Evolutionary conservation across 306 rosid genomes (phyloP).

Genomic region (Trifolium fragiferum): DNA sequence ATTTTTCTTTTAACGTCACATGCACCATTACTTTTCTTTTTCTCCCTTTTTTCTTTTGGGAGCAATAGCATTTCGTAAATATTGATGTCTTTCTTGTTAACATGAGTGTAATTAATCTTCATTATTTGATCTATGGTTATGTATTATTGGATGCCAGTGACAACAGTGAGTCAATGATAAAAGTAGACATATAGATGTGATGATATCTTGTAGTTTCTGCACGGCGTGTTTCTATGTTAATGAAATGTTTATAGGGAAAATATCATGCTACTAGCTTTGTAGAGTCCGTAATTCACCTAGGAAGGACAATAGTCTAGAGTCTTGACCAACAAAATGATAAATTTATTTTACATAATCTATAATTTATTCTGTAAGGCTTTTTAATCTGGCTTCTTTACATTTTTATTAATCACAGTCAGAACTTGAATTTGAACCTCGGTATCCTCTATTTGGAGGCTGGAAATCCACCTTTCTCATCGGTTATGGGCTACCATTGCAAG

Average conservation of each 20-base stretch:
- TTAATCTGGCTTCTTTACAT: slow-evolving; percentile 29
- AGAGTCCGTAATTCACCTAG: slow-evolving; percentile 16
- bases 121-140: slow-evolving; percentile 25
- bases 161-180: slow-evolving; percentile 16
- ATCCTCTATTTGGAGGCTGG: slow-evolving; percentile 99
- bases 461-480: slow-evolving; percentile 89
- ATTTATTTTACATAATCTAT: slow-evolving; percentile 19
- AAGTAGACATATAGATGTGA: slow-evolving; percentile 15
- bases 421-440: slow-evolving; percentile 94
- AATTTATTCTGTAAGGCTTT: slow-evolving; percentile 3
- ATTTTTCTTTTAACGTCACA: slow-evolving; percentile 19
- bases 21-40: slow-evolving; percentile 31
- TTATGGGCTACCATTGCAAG: slow-evolving; percentile 90
- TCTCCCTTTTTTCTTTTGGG: slow-evolving; percentile 33
- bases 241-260: slow-evolving; percentile 29
- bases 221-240: slow-evolving; percentile 16
- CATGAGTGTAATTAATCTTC: neutral
- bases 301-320: neutral
- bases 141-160: slow-evolving; percentile 19
- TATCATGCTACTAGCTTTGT: slow-evolving; percentile 10
- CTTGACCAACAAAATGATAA: slow-evolving; percentile 15
- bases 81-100: slow-evolving; percentile 22
- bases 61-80: slow-evolving; percentile 1
- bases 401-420: slow-evolving; percentile 73
- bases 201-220: slow-evolving; percentile 23